Evolutionary conservation across 441 rosid genomes (phyloP).

Genomic region (Pelargonium fulgidum): DNA sequence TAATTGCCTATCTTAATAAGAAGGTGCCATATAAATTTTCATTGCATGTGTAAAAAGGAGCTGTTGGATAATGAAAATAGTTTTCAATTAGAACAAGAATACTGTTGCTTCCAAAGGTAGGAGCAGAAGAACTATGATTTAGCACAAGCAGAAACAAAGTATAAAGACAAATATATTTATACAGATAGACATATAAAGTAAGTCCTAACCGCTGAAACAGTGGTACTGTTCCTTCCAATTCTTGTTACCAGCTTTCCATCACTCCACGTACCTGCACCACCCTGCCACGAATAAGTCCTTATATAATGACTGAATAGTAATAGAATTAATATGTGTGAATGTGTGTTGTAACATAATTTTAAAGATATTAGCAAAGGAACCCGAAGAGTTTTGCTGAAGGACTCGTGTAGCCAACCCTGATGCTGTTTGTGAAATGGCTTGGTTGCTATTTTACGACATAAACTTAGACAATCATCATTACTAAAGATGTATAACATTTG

Average conservation of each 20-base stretch:
- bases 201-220: slow-evolving; percentile 72
- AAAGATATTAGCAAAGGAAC: too few relatives aligned
- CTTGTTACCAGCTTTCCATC: slow-evolving; percentile 97
- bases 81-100: background rate
- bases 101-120: background rate
- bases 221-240: slow-evolving; percentile 80
- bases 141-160: slow-evolving; percentile 6
- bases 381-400: too few relatives aligned
- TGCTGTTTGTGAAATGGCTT: too few relatives aligned
- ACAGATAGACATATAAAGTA: slow-evolving; percentile 10
- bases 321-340: background rate
- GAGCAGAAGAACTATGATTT: slow-evolving; percentile 2
- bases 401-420: too few relatives aligned
- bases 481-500: background rate
- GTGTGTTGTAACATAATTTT: too few relatives aligned
- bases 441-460: too few relatives aligned
- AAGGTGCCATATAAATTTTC: background rate
- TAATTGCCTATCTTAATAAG: background rate
- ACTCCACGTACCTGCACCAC: slow-evolving; percentile 99
- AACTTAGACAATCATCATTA: background rate
- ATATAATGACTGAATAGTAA: slow-evolving; percentile 33
- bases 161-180: slow-evolving; percentile 9
- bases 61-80: background rate
- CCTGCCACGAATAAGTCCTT: slow-evolving; percentile 89
- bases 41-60: background rate